Conservation (phyloP, 371 early-diverging fungal species). For the Syncephalis plumigaleata region DNA sequence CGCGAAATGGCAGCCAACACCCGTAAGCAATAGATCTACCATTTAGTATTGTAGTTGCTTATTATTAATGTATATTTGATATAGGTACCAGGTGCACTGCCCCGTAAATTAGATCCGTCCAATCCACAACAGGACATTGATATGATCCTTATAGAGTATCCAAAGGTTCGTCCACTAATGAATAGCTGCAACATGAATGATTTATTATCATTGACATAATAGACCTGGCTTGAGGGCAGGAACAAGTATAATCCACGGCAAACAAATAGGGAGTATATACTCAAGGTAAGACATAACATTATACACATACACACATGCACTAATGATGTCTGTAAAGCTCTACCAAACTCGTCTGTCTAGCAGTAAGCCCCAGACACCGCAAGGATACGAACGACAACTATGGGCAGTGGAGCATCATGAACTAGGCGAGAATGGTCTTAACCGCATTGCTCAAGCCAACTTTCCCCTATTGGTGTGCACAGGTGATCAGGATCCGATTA, state of each 20-base stretch:
- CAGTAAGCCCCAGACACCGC: neutral
- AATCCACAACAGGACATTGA: no score
- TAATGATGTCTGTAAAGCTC: neutral
- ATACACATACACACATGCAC: neutral
- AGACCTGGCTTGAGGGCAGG: neutral
- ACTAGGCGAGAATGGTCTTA: neutral
- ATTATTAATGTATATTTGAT: neutral
- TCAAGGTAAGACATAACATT: neutral
- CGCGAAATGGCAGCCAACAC: slow-evolving; percentile 14
- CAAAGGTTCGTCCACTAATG: no score
- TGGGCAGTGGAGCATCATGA: neutral
- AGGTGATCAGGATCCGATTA: neutral
- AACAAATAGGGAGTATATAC: neutral
- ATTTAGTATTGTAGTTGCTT: neutral
- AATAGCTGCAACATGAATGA: no score
- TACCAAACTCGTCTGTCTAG: neutral
- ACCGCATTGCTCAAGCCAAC: neutral
- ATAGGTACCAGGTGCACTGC: neutral
- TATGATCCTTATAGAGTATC: no score
- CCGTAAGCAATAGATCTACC: slow-evolving; percentile 22
- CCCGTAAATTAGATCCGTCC: no score
- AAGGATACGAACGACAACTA: slow-evolving; percentile 5
- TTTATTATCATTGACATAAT: no score
- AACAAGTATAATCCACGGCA: neutral
- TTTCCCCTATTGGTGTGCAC: neutral